Evolutionary conservation across 2,329 filamentous ascomycete genomes (phyloP), one percentile per base, ranked within the genome.

Genomic region (Shiraia sp.): DNA sequence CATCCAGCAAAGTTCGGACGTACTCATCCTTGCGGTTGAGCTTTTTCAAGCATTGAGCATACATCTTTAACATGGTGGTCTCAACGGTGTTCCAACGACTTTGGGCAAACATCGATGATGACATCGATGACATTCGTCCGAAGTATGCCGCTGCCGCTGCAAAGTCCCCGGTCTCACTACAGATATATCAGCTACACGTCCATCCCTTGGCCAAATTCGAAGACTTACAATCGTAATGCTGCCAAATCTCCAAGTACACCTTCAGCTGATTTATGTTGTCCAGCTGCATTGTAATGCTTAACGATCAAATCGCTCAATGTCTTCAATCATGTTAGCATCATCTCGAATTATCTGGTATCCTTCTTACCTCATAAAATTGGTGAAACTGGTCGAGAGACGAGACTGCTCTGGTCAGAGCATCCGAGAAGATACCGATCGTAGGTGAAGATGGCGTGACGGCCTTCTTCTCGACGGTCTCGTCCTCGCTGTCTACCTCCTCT

Each of bases 291-390:
- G 64, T 88, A 95, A 62, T 96, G 88, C 2, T 87, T 86, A 42
- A 95, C 80, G 3, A 91, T 85, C 48, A 88, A 85, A 55, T 93
- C 87, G 6, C 89, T 96, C n/a, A 96, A 75, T 8, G 82, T 83
- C 61, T 92, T 83, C 56, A 86, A 88, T 85, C 73, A 6, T 76
- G 74, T 61, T 30, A 59, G 49, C 34, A 42, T n/a, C 7, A 8
- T 6, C 10, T 22, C 14, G 5, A 25, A 8, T 12, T 2, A 8
- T 25, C 4, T 10, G 29, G 15, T 10, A 5, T 23, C 12, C 12
- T 16, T 25, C 49, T 13, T 53, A 69, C 65, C 61, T 75, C 72
- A 38, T 72, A 77, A 6, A 55, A 59, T 10, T 63, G 58, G 31
- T 70, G 63, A 36, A 75, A 76, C 2, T 62, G 54, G 6, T 65